Evolutionary conservation across 208 protist genomes (phyloP), one percentile per base, ranked within the genome.

Genomic region (Balamuthia mandrillaris): DNA sequence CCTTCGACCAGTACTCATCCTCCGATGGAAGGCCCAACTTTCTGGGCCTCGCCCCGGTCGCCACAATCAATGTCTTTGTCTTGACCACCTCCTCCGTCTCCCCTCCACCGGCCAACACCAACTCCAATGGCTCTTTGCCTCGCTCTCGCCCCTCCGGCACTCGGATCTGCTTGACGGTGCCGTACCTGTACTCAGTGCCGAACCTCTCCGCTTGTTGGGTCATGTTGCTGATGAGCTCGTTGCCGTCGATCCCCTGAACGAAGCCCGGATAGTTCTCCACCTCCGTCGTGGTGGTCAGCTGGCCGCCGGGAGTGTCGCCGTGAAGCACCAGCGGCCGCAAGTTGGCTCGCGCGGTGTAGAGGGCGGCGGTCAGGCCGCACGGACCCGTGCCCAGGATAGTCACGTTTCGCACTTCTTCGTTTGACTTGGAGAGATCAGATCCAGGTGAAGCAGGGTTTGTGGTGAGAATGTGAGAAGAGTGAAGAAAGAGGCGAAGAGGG

Each of bases 261-360:
- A 93, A 90, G 65, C 93, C 93, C 58, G 93, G 93, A 84, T 91
- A 95, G 79, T 95, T 95, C 54, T 94, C 92, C 42, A 95, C 88
- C 31, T 94, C 92, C 29, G 92, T 95, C 24, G 93, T 95, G 18
- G 90, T 94, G 18, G 88, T 95, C 27, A 95, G 85, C 86, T 95
- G 93, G 37, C 93, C 93, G 56, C 84, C 86, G 4, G 87, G 84
- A 51, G 93, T 78, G 56, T 91, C 92, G 27, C 93, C 93, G 63
- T 93, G 87, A 33, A 89, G 91, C 85, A 93, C 84, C 6, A 93
- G 54, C 21, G 90, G 88, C 45, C 84, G 85, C 39, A 92, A 56
- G 31, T 91, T 84, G 27, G 90, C 90, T 21, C 93, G 87, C 21
- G 87, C 93, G 45, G 83, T 42, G 84, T 95, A 96, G 51, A 96